Evolutionary conservation across 768 basidiomycete genomes (phyloP).

Genomic region (Sporobolomyces pararoseus): DNA sequence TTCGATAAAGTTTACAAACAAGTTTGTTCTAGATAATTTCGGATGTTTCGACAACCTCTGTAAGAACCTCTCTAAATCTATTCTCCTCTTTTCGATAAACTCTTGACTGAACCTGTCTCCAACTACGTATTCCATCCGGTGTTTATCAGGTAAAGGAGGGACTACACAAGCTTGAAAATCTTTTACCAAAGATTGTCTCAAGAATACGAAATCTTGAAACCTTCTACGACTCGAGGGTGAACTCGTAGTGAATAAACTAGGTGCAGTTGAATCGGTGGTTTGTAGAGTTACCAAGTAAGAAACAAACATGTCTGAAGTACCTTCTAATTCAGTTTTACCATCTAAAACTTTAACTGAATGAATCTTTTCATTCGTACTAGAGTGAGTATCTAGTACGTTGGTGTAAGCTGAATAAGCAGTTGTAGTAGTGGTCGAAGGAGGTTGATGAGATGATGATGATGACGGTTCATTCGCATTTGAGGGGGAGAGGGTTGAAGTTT

Average conservation of each 20-base stretch:
- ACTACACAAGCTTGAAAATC: conserved; percentile 98
- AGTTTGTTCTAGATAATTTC: conserved; percentile 81
- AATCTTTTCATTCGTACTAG: neutral
- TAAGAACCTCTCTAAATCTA: conserved; percentile 75
- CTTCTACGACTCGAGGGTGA: conserved; percentile 76
- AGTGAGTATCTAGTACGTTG: neutral
- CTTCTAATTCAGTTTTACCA: conserved; percentile 90
- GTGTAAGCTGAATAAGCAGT: conserved; percentile 20
- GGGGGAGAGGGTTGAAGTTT: neutral
- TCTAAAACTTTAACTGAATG: conserved; percentile 61
- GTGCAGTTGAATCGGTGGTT: conserved; percentile 66
- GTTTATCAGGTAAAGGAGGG: conserved; percentile 92
- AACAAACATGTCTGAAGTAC: conserved; percentile 94
- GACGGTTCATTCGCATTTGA: neutral
- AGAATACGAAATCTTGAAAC: conserved; percentile 95
- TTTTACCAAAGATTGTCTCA: conserved; percentile 77
- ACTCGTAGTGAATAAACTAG: conserved; percentile 72
- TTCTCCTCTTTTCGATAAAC: conserved; percentile 86
- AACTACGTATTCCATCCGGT: conserved; percentile 92
- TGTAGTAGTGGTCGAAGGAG: too few relatives aligned
- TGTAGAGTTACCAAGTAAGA: conserved; percentile 79
- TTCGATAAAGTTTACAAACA: conserved; percentile 90
- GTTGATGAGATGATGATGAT: neutral
- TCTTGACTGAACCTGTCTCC: conserved; percentile 96
- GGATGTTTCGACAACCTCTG: conserved; percentile 89